Base-by-base conservation (phyloP, 75 land plant genomes). In the Pinus tabuliformis region DNA sequence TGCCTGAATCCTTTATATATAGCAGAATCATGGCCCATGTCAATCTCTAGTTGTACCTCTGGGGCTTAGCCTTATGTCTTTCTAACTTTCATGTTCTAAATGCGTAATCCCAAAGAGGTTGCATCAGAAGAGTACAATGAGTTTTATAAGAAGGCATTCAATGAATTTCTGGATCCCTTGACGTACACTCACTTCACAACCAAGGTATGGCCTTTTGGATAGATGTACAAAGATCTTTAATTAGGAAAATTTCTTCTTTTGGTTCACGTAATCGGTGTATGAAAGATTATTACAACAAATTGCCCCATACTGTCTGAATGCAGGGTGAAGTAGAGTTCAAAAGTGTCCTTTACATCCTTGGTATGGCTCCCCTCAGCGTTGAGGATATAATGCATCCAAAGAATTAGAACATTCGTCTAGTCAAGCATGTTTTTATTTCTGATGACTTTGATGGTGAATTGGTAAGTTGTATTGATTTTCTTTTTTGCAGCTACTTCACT, bases 251-350 rank as follows among this genome's bases (percentile, higher is more conserved):
- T 18, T 37, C 33, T 7, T 66, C 17, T 66, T 17, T 39, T 20
- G n/a, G 49, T 66, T 66, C 12, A 42, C 14, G 12, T 42, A 39
- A 68, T 3, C 12, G 20, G n/a, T 18, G 11, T 68, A 11, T 12
- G 3, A 5, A 42, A 68, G 45, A 68, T 68, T 42, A 39, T 39
- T 39, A 39, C 39, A 20, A 30, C 17, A 36, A 66, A 36, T 39
- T 18, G 45, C 9, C 72, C 7, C 14, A 6, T 36, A 8, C n/a
- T 11, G 18, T 24, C 11, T 63, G 18, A 36, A 59, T 83, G 82
- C 90, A 96, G 99, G 99, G 99, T 78, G 99, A 96, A 80, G 94
- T 96, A 58, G 99, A 96, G 74, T 96, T 96, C 75, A 89, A 89
- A 74, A 96, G 99, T 78, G 84, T 96, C 22, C 84, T 96, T 18